Conservation (phyloP, 2,329 filamentous ascomycete genomes). For the Nothophoma quercina region DNA sequence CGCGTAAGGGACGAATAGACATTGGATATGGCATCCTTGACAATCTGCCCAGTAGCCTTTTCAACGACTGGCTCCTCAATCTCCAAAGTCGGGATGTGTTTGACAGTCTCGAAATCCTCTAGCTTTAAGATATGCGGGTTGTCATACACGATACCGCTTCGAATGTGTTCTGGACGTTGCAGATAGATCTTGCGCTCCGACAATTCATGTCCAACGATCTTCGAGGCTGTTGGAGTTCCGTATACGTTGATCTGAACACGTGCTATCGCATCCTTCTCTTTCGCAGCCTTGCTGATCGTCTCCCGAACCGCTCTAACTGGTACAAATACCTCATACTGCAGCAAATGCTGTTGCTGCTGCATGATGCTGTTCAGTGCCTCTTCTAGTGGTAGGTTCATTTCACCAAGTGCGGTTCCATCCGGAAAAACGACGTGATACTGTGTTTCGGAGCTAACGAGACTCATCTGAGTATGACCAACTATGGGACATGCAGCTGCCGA, state of each 20-base stretch:
- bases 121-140: constrained; percentile 39
- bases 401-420: constrained; percentile 23
- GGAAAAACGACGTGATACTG: constrained; percentile 25
- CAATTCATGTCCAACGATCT: constrained; percentile 26
- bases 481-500: constrained; percentile 12
- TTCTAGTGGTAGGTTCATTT: constrained; percentile 32
- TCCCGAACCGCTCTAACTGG: constrained; percentile 29
- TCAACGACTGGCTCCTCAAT: constrained; percentile 2
- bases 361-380: constrained; percentile 24
- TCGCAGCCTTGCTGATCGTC: constrained; percentile 28
- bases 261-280: constrained; percentile 35
- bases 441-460: constrained; percentile 14
- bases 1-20: constrained; percentile 36
- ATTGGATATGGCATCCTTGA: constrained; percentile 25
- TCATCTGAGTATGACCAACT: constrained; percentile 27
- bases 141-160: constrained; percentile 26
- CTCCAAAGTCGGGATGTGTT: background rate
- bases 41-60: constrained; percentile 9
- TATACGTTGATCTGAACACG: constrained; percentile 39
- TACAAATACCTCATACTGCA: constrained; percentile 36
- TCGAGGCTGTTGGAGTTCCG: constrained; percentile 14
- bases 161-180: constrained; percentile 31
- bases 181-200: constrained; percentile 35
- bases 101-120: constrained; percentile 7
- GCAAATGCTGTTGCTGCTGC: constrained; percentile 19